Percentiles rank a stretch among this genome's conserved stretches.
Evolutionary conservation across 2,329 filamentous ascomycete genomes (phyloP).

Genomic region (Fusarium tricinctum): DNA sequence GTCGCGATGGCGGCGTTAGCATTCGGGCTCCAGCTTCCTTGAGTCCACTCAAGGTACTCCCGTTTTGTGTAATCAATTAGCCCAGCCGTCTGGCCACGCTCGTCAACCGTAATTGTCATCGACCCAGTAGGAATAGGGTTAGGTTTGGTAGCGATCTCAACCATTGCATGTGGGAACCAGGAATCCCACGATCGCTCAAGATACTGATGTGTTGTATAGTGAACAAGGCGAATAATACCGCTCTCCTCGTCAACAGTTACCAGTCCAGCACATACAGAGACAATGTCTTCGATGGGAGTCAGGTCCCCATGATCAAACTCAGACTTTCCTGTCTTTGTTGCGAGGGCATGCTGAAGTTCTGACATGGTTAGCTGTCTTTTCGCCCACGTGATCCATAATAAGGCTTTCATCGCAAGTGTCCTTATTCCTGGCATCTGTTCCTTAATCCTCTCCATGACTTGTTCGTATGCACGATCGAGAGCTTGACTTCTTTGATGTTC

Average conservation of each 20-base stretch:
- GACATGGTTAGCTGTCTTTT: constrained; percentile 50
- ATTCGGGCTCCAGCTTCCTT: too few species aligned
- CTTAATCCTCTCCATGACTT: constrained; percentile 59
- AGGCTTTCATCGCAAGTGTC: constrained; percentile 54
- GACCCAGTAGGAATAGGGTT: too few species aligned
- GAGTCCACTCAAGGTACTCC: too few species aligned
- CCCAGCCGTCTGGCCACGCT: too few species aligned
- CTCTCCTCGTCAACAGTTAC: constrained; percentile 58
- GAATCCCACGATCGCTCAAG: constrained; percentile 39
- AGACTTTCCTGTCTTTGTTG: constrained; percentile 46
- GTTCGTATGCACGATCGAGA: constrained; percentile 54
- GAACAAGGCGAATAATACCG: constrained; percentile 57
- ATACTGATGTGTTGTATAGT: constrained; percentile 62
- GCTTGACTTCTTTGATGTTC: neutral
- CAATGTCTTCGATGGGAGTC: constrained; percentile 49
- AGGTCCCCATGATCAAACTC: constrained; percentile 55
- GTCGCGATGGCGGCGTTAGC: too few species aligned
- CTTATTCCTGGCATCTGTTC: constrained; percentile 50
- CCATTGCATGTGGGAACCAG: neutral
- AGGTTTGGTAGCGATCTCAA: neutral
- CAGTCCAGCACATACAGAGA: constrained; percentile 59
- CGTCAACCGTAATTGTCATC: too few species aligned
- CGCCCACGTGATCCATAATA: constrained; percentile 59
- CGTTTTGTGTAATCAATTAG: too few species aligned
- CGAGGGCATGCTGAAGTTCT: constrained; percentile 61